Conservation (phyloP, 169 alveolate genomes). For the Plasmodium malariae region DNA sequence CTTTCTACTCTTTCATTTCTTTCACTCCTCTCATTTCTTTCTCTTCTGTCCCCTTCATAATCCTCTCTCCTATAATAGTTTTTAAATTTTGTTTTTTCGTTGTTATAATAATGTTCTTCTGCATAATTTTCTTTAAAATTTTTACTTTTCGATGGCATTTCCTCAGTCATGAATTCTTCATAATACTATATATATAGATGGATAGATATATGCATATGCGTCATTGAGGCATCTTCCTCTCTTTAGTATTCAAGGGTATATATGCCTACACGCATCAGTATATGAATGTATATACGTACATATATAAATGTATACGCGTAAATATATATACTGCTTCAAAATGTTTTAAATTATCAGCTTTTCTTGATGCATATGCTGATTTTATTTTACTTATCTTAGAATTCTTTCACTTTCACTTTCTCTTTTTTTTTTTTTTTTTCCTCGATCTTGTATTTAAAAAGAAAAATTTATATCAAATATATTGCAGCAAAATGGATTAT, state of each 20-base stretch:
- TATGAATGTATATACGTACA: background rate
- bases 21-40: background rate
- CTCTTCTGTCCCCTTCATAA: background rate
- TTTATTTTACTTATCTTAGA: too few species aligned
- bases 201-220: background rate
- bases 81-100: constrained; percentile 5
- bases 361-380: too few species aligned
- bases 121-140: constrained; percentile 5
- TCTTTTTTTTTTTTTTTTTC: too few species aligned
- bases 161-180: too few species aligned
- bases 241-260: background rate
- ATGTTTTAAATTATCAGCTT: too few species aligned
- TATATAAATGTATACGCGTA: background rate
- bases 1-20: constrained; percentile 9
- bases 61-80: background rate
- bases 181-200: background rate
- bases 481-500: too few species aligned
- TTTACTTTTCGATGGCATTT: constrained; percentile 45
- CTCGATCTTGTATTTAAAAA: too few species aligned
- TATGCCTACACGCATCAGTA: background rate
- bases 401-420: too few species aligned
- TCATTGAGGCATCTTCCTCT: background rate
- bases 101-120: constrained; percentile 19
- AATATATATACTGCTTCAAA: too few species aligned
- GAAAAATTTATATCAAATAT: too few species aligned